Base-by-base conservation (phyloP, 768 basidiomycete species). In the Tulasnella sp. region DNA sequence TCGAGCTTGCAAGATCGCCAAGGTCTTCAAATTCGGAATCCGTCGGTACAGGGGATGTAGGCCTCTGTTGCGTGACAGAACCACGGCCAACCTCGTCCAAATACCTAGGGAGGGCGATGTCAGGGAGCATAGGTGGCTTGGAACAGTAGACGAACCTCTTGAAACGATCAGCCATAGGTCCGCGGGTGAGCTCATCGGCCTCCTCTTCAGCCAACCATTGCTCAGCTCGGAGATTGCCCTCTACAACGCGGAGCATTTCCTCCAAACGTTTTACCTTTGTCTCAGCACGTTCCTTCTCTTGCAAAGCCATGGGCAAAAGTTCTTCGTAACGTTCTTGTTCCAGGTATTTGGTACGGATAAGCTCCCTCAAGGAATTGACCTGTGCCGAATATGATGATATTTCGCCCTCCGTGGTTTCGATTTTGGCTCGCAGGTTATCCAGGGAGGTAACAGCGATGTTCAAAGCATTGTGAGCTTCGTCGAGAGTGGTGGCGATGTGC, bases 191-290 rank as follows among this genome's bases (percentile, higher is more conserved):
- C 12, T 48, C 21, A 17, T 48, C 46, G 27, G 34, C 34, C 27
- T 48, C 46, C 34, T 48, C 46, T 31, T 48, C 46, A 29, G 29
- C 46, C 27, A 29, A 48, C 46, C 46, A 48, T 14, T 48, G 27
- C 25, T 48, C 46, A n/a, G 46, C 46, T 15, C 27, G 29, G 46
- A 48, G 46, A 29, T 48, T 25, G 15, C 46, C 34, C 25, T 48
- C 46, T 14, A 48, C 27, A n/a, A 29, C 46, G 46, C 17, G n/a
- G 19, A 48, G 46, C 8, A 32, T 32, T 8, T 48, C 27, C 23
- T 48, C 21, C n/a, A 48, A 32, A 25, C 46, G 29, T 7, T 25
- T 19, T 9, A 48, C 46, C 25, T 32, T 48, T 25, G 29, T 48
- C 11, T 14, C 6, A 8, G 46, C 46, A n/a, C 27, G 46, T 25